Evolutionary conservation across 257 asterid genomes (phyloP).

Genomic region (Jacaranda mimosifolia): DNA sequence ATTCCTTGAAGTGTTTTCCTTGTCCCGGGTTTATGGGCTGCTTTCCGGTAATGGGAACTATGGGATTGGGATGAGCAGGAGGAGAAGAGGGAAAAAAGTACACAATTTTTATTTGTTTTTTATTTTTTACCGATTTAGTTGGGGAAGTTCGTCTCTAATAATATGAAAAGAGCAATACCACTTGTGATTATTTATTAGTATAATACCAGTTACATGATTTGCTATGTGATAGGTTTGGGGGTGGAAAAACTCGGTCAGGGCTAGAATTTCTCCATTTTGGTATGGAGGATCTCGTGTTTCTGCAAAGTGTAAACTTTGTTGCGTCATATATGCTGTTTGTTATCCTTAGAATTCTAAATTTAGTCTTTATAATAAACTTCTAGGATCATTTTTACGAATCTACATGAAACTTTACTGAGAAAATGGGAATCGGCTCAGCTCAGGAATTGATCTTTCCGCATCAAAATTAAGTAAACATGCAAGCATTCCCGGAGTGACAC

Average conservation of each 20-base stretch:
- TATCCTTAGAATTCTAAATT: neutral
- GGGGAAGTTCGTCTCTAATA: neutral
- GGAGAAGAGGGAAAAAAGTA: neutral
- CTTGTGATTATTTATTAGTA: neutral
- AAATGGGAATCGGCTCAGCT: neutral
- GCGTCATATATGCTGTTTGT: neutral
- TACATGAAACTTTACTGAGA: neutral
- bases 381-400: neutral
- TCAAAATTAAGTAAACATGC: neutral
- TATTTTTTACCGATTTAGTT: neutral
- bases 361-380: neutral
- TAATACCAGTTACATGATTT: neutral
- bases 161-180: neutral
- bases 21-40: neutral
- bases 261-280: neutral
- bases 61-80: constrained; percentile 3
- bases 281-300: constrained; percentile 12
- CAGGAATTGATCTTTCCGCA: neutral
- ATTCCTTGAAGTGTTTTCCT: constrained; percentile 2
- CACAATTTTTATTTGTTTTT: too few species aligned
- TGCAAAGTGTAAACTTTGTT: neutral
- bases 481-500: neutral
- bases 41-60: constrained; percentile 7
- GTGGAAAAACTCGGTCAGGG: neutral
- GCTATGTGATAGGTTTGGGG: neutral